Base-by-base conservation (phyloP, 495 filamentous ascomycete species). In the Oleoguttula mirabilis region DNA sequence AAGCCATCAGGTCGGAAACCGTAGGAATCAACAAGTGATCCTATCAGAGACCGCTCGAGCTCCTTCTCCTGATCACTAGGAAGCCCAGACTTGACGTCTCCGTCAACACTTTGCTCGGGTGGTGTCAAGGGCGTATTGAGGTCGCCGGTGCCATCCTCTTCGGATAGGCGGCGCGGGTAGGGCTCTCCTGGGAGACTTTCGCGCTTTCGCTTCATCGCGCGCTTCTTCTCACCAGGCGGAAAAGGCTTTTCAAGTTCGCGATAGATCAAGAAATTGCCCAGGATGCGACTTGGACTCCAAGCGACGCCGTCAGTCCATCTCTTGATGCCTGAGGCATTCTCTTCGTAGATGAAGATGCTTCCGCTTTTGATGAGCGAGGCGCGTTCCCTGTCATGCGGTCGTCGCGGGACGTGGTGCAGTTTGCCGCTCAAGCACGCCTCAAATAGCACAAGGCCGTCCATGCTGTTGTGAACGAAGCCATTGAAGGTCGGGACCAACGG, bases 231-330 rank as follows among this genome's bases (percentile, higher is more conserved):
- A 3, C 86, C 87, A 0, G 85, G 82, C 2, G 81, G 77, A 50
- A 88, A 87, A 0, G 80, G 77, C 43, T 80, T 78, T 40, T 85
- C 75, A 24, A 92, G 67, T 55, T 95, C 84, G 16, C 88, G 80
- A 57, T 95, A 95, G 47, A 95, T 72, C 22, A 94, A 72, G 52
- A 86, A 92, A 52, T 94, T 93, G 32, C 78, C 80, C 32, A 90
- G 63, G 24, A 94, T 88, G 12, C 88, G 78, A 58, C 86, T 92
- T 0, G 88, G 86, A 53, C 82, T 88, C 88, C 88, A 94, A 14
- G 76, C 75, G 10, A 83, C 71, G 2, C 86, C 85, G 57, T 95
- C 88, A 0, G 88, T 94, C 88, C 88, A 94, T 30, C 88, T 72
- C 63, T 88, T 92, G 61, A 94, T 92, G 2, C 82, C 83, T 1